Percentiles rank a stretch among this genome's conserved stretches.
Evolutionary conservation across 2,329 filamentous ascomycete genomes (phyloP).

Genomic region (Paecilomyces dactylethromorphus): DNA sequence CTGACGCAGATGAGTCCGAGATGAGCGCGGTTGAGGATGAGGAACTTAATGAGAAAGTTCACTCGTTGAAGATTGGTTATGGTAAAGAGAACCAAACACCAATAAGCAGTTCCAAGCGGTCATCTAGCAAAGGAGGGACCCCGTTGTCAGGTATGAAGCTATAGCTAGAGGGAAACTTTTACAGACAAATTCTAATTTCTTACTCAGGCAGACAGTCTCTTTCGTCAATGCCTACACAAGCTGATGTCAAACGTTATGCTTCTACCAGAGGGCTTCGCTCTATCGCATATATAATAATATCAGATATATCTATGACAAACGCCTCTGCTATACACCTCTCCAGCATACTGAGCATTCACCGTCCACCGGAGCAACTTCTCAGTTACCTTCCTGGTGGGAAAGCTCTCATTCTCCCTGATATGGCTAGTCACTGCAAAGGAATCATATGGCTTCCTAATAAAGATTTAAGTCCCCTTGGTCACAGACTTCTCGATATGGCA

Average conservation of each 20-base stretch:
- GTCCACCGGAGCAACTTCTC: slow-evolving; percentile 20
- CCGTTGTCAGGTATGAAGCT: slow-evolving; percentile 3
- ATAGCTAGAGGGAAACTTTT: neutral
- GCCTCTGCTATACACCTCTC: slow-evolving; percentile 21
- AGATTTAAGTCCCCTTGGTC: slow-evolving; percentile 10
- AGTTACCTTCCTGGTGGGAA: slow-evolving; percentile 22
- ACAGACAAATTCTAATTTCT: neutral
- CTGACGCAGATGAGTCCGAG: slow-evolving; percentile 15
- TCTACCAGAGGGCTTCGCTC: slow-evolving; percentile 28
- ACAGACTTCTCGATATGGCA: slow-evolving; percentile 15
- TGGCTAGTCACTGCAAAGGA: slow-evolving; percentile 11
- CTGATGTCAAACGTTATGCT: slow-evolving; percentile 18
- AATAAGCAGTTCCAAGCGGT: neutral
- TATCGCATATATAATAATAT: slow-evolving; percentile 26
- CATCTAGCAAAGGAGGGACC: neutral
- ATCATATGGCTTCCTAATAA: slow-evolving; percentile 23
- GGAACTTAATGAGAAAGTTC: slow-evolving; percentile 4
- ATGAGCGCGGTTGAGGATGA: slow-evolving; percentile 1
- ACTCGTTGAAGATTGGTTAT: slow-evolving; percentile 4
- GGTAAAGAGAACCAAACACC: slow-evolving; percentile 12
- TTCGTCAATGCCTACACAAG: neutral
- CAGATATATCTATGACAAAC: slow-evolving; percentile 16
- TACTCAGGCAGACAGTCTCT: slow-evolving; percentile 1
- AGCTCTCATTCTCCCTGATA: slow-evolving; percentile 13
- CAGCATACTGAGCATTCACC: slow-evolving; percentile 22